phyloP scores from a whole-genome alignment of 345 rosid genomes.

The Firmiana major region DNA sequence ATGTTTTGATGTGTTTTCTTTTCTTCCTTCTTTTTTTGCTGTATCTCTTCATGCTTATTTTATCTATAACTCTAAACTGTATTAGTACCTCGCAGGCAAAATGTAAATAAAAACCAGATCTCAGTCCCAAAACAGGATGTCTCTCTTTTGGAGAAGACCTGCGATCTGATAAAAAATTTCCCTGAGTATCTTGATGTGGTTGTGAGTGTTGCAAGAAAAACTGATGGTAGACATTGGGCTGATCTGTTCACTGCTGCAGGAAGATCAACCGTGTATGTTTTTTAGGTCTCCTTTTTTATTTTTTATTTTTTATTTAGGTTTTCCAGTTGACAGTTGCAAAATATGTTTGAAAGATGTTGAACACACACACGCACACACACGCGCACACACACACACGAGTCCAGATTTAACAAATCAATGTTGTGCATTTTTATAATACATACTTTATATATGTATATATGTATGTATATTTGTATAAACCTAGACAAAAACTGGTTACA shows the following conservation, averaged over 20 bases:
- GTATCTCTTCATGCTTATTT: not conserved
- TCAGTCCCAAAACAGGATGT: constrained; percentile 38
- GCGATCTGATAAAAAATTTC: constrained; percentile 80
- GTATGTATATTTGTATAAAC: not conserved
- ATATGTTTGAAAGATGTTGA: constrained; percentile 7
- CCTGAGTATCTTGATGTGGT: constrained; percentile 92
- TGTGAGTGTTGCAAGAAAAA: constrained; percentile 97
- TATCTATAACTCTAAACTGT: constrained; percentile 9
- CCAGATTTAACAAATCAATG: not conserved
- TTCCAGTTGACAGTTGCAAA: not conserved
- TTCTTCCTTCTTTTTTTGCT: not conserved
- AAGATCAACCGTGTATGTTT: constrained; percentile 87
- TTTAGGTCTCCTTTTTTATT: constrained; percentile 9
- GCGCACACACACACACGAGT: not conserved
- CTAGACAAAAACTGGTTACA: not conserved
- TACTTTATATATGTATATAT: not conserved
- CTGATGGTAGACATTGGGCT: constrained; percentile 99
- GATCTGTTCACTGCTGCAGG: constrained; percentile 93
- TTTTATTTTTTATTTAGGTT: not conserved
- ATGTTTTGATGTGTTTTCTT: not conserved
- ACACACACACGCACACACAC: not conserved
- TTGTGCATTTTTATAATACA: not conserved
- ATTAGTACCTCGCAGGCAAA: constrained; percentile 48
- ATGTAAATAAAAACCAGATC: constrained; percentile 55
- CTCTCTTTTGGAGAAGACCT: constrained; percentile 85